A percentile compares a stretch with the other conserved stretches of the same genome.
phyloP scores from a whole-genome alignment of 179 eudicot genomes.

The Pouteria campechiana region DNA sequence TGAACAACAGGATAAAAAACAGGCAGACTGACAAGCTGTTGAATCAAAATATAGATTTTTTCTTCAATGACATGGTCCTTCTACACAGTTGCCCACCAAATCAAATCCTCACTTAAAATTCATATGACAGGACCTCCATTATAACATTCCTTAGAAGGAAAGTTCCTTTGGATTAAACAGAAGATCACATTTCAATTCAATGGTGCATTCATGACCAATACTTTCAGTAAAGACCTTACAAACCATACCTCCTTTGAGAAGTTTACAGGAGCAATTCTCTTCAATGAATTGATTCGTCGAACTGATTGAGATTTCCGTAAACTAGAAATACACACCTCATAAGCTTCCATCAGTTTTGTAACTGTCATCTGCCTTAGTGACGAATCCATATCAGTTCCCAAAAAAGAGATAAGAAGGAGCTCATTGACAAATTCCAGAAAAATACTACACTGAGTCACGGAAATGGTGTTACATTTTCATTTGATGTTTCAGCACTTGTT shows the following conservation, averaged over 20 bases:
- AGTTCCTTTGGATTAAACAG: too few species aligned
- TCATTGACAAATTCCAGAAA: neutral
- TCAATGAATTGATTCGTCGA: constrained; percentile 46
- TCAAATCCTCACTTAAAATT: too few species aligned
- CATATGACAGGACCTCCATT: too few species aligned
- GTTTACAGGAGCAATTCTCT: constrained; percentile 69
- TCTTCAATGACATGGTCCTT: too few species aligned
- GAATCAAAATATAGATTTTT: too few species aligned
- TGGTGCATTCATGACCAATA: too few species aligned
- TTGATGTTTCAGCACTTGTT: constrained; percentile 14
- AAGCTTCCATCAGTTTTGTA: constrained; percentile 50
- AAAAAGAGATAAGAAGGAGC: neutral
- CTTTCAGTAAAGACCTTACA: too few species aligned
- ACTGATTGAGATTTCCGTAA: constrained; percentile 54
- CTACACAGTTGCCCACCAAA: too few species aligned
- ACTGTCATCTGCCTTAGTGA: constrained; percentile 43
- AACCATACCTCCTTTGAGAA: constrained; percentile 78
- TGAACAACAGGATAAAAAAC: too few species aligned
- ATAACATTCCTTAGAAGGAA: too few species aligned
- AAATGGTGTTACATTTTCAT: constrained; percentile 30
- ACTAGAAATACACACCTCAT: constrained; percentile 50
- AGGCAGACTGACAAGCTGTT: too few species aligned
- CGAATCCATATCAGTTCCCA: constrained; percentile 3
- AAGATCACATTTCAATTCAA: too few species aligned
- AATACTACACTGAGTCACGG: neutral